phyloP scores from a whole-genome alignment of 140 eudicot species.

The Cichorium intybus region DNA sequence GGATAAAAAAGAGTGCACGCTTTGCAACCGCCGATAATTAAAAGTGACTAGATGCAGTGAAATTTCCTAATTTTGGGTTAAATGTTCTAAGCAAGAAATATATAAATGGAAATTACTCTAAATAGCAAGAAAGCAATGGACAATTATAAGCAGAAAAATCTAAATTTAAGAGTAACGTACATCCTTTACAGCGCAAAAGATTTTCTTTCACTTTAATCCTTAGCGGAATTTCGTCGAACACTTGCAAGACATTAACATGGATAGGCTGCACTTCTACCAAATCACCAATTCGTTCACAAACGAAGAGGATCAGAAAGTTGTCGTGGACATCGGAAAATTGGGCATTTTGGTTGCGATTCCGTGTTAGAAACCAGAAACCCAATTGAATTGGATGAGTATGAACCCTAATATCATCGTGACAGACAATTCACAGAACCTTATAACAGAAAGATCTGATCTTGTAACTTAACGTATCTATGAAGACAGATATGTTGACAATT shows the following conservation, averaged over 20 bases:
- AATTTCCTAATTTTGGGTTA: conserved; percentile 21
- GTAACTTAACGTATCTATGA: conserved; percentile 26
- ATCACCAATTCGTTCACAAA: conserved; percentile 1
- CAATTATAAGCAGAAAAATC: conserved; percentile 1
- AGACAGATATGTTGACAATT: conserved; percentile 9
- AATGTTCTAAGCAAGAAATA: not conserved
- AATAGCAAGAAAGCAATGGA: conserved; percentile 15
- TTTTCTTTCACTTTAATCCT: conserved; percentile 4
- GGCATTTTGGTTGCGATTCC: not conserved
- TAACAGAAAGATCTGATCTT: conserved; percentile 35
- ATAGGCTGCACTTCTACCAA: not conserved
- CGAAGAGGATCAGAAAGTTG: not conserved
- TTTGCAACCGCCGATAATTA: not conserved
- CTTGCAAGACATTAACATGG: conserved; percentile 14
- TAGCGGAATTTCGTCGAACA: conserved; percentile 30
- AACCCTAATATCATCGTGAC: conserved; percentile 21
- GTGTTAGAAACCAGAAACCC: conserved; percentile 9
- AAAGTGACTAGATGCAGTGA: conserved; percentile 7
- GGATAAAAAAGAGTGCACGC: not conserved
- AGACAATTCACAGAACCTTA: conserved; percentile 18
- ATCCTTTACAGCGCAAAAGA: conserved; percentile 1
- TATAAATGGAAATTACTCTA: conserved; percentile 16
- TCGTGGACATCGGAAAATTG: not conserved
- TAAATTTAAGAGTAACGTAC: conserved; percentile 4
- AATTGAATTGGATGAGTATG: not conserved